A percentile compares a stretch with the other conserved stretches of the same genome.
These are phyloP conservation scores for Saussurea involucrata DNA, from an alignment of 129 eudicot genomes.

Conservation along the genomic window DNA sequence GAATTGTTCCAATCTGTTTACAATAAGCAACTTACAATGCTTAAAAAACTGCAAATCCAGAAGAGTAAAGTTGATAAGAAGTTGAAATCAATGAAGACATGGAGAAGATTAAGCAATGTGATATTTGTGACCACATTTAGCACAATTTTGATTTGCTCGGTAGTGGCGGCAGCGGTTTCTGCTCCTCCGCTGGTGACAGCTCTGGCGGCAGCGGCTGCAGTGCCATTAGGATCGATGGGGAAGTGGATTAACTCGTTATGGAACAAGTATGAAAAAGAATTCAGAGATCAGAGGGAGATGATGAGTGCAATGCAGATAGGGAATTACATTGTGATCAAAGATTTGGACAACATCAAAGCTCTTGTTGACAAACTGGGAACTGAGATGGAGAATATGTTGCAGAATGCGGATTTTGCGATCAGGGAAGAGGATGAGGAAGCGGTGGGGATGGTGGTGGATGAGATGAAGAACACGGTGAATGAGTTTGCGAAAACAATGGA, in stretches of 20 bases:
- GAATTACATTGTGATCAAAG: conserved; percentile 45
- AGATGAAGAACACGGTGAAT: conserved; percentile 44
- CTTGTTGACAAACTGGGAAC: conserved; percentile 53
- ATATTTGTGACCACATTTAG: conserved; percentile 52
- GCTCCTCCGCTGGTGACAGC: conserved; percentile 69
- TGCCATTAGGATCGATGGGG: conserved; percentile 72
- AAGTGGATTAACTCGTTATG: conserved; percentile 56
- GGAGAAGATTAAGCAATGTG: conserved; percentile 53
- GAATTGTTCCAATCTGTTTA: conserved; percentile 37
- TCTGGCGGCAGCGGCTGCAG: conserved; percentile 62
- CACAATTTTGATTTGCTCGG: conserved; percentile 53
- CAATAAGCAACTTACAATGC: conserved; percentile 33
- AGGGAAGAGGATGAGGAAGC: conserved; percentile 40
- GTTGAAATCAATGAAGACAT: conserved; percentile 38
- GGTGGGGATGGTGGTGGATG: conserved; percentile 52
- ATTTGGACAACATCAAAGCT: conserved; percentile 49
- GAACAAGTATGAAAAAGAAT: conserved; percentile 52
- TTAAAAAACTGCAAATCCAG: conserved; percentile 36
- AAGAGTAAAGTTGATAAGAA: conserved; percentile 48
- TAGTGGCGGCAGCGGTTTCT: conserved; percentile 57
- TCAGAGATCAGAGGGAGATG: conserved; percentile 41
- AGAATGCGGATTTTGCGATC: conserved; percentile 47
- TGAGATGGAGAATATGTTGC: conserved; percentile 46
- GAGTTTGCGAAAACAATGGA: conserved; percentile 43
- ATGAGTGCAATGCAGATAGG: conserved; percentile 48